These are phyloP conservation scores for Phlebopus sp. DNA, from an alignment of 1,284 basidiomycete species.

Conservation along the genomic window DNA sequence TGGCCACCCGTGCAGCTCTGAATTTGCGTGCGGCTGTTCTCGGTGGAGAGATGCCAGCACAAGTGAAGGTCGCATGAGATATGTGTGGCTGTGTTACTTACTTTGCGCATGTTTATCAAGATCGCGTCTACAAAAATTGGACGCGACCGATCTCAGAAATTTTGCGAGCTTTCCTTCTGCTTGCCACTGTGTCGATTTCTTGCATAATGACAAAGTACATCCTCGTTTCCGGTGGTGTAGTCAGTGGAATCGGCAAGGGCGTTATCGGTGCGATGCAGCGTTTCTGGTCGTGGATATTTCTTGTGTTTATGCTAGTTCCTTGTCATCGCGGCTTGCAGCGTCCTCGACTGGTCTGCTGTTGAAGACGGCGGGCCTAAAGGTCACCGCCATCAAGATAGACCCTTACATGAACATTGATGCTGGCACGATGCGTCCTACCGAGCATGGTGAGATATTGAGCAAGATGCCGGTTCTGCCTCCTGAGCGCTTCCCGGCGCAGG, in stretches of 20 bases:
- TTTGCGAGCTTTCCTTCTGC: conserved; percentile 13
- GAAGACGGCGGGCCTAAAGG: conserved; percentile 94
- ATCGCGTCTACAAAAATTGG: conserved; percentile 8
- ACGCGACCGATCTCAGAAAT: conserved; percentile 1
- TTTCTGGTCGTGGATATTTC: conserved; percentile 24
- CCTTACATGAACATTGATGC: conserved; percentile 99
- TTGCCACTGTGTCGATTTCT: conserved; percentile 8
- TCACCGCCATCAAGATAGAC: conserved; percentile 99
- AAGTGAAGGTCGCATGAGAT: conserved; percentile 33
- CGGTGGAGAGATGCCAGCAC: conserved; percentile 53
- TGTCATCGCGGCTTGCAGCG: conserved; percentile 46
- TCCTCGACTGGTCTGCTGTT: conserved; percentile 96
- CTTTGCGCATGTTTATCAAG: conserved; percentile 6
- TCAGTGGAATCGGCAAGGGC: conserved; percentile 93
- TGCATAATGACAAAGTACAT: conserved; percentile 82
- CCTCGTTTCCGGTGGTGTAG: conserved; percentile 86
- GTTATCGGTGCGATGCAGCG: conserved; percentile 73
- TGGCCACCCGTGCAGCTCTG: conserved; percentile 72
- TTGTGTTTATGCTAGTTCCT: conserved; percentile 16
- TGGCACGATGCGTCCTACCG: conserved; percentile 97
- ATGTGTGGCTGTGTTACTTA: conserved; percentile 7
- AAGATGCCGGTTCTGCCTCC: conserved; percentile 8
- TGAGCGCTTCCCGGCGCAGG: conserved; percentile 47
- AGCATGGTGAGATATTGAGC: conserved; percentile 73
- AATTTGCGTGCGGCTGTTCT: conserved; percentile 60